Evolutionary conservation across 2,329 filamentous ascomycete species (phyloP).

Genomic region (Beauveria brongniartii): DNA sequence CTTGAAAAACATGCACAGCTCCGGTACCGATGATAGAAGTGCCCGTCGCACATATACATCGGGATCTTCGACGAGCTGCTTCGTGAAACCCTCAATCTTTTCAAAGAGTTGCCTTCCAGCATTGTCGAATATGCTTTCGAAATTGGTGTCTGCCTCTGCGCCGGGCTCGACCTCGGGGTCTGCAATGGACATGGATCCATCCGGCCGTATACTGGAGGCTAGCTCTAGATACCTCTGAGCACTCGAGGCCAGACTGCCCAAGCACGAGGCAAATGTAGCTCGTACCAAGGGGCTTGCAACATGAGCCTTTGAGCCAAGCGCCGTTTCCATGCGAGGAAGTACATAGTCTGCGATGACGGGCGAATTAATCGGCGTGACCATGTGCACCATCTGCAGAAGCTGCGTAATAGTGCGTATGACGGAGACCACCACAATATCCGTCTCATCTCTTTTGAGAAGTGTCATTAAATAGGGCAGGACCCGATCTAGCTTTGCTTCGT

Average conservation of each 20-base stretch:
- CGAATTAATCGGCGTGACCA: conserved; percentile 73
- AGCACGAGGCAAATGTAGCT: conserved; percentile 85
- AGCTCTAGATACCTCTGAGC: conserved; percentile 82
- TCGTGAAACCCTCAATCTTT: conserved; percentile 81
- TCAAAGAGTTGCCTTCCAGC: conserved; percentile 76
- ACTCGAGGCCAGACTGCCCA: conserved; percentile 80
- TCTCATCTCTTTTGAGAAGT: conserved; percentile 65
- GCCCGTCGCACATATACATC: conserved; percentile 82
- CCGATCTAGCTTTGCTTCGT: conserved; percentile 91
- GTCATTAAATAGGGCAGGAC: conserved; percentile 85
- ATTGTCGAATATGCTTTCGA: conserved; percentile 79
- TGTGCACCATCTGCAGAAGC: conserved; percentile 74
- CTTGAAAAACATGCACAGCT: conserved; percentile 90
- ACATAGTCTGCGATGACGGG: conserved; percentile 63
- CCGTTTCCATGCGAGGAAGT: conserved; percentile 52
- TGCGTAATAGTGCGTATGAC: conserved; percentile 84
- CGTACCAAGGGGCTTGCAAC: conserved; percentile 62
- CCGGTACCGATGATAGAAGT: conserved; percentile 84
- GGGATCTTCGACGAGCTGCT: conserved; percentile 77
- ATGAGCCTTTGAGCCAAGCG: conserved; percentile 36
- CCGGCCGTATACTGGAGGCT: conserved; percentile 77
- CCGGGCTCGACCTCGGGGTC: conserved; percentile 76
- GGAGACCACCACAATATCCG: conserved; percentile 76
- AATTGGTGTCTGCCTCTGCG: conserved; percentile 56
- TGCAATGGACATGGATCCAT: conserved; percentile 68